Conservation (phyloP, 805 yeast species). For the Zygoascus ofunaensis region DNA sequence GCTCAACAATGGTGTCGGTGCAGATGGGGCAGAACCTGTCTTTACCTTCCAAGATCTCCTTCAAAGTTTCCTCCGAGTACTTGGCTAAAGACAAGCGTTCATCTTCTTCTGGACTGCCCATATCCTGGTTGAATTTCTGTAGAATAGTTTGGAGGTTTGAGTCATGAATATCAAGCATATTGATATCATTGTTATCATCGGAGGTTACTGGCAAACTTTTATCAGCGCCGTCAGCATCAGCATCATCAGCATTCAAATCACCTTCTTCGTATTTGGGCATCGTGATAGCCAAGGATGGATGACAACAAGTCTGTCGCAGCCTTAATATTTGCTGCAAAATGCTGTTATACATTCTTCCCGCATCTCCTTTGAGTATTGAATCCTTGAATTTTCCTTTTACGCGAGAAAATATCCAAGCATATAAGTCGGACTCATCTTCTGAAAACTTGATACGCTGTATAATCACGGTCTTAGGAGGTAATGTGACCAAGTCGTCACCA, state of each 20-base stretch:
- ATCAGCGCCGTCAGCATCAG: slow-evolving; percentile 8
- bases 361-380: slow-evolving; percentile 42
- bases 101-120: slow-evolving; percentile 5
- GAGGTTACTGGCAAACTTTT: neutral
- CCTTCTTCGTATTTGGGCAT: slow-evolving; percentile 11
- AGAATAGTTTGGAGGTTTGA: slow-evolving; percentile 18
- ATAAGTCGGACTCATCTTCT: slow-evolving; percentile 54
- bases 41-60: slow-evolving; percentile 25
- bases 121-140: slow-evolving; percentile 9
- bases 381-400: slow-evolving; percentile 42
- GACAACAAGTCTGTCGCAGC: slow-evolving; percentile 83
- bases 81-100: slow-evolving; percentile 11
- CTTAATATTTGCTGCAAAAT: slow-evolving; percentile 77
- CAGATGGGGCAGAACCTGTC: slow-evolving; percentile 79
- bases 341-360: slow-evolving; percentile 64
- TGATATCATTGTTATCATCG: neutral
- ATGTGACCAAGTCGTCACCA: slow-evolving; percentile 63
- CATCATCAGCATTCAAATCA: slow-evolving; percentile 9
- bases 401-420: slow-evolving; percentile 55
- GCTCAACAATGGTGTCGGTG: slow-evolving; percentile 48
- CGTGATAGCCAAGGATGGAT: slow-evolving; percentile 51
- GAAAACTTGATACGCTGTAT: slow-evolving; percentile 62
- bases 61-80: slow-evolving; percentile 22
- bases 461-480: slow-evolving; percentile 68
- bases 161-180: slow-evolving; percentile 19